phyloP scores from a whole-genome alignment of 768 basidiomycete species.

The Mycena rosella region DNA sequence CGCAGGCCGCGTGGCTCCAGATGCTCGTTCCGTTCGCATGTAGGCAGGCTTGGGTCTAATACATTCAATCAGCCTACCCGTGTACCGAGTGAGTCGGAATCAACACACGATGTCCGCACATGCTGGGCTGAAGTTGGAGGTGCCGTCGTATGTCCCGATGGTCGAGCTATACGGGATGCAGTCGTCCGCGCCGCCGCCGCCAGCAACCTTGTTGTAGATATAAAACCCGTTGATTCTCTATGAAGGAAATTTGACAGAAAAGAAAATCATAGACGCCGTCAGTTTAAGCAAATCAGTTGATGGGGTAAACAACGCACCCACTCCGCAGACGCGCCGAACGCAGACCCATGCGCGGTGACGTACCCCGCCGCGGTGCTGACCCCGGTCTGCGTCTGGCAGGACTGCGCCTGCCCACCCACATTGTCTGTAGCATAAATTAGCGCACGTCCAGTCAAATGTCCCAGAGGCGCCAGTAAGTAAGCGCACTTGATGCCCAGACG shows the following conservation, averaged over 20 bases:
- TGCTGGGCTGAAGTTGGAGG: conserved; percentile 7
- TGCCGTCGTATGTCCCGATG: conserved; percentile 15
- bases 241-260: neutral
- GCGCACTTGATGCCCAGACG: conserved; percentile 51
- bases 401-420: conserved; percentile 30
- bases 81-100: too few relatives aligned
- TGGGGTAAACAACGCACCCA: conserved; percentile 20
- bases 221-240: neutral
- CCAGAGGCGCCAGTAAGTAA: neutral
- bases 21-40: conserved; percentile 22
- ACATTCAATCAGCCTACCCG: neutral
- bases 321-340: conserved; percentile 30
- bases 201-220: neutral
- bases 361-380: conserved; percentile 30
- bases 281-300: neutral
- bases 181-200: neutral
- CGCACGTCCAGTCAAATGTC: too few relatives aligned
- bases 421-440: conserved; percentile 33
- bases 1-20: conserved; percentile 25
- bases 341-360: conserved; percentile 29
- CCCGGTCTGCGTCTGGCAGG: conserved; percentile 32
- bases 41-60: conserved; percentile 16
- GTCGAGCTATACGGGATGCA: neutral
- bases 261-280: too few relatives aligned
- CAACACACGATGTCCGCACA: conserved; percentile 20